phyloP scores from a whole-genome alignment of 2,329 filamentous ascomycete genomes.

The Microcera coccophila region DNA sequence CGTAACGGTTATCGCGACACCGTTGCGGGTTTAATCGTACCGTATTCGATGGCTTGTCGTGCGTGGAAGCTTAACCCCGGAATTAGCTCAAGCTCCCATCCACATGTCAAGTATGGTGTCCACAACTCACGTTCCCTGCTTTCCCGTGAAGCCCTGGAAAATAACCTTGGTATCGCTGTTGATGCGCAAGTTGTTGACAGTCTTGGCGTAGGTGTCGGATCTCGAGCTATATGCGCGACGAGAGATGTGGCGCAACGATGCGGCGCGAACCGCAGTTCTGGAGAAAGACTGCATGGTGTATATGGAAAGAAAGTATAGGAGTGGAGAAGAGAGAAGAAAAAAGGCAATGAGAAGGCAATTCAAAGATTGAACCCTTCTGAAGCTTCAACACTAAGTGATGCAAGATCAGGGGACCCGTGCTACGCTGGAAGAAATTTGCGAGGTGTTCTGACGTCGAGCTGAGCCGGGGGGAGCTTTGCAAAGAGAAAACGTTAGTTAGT shows the following conservation, averaged over 20 bases:
- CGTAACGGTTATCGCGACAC: constrained; percentile 23
- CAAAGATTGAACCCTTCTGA: constrained; percentile 12
- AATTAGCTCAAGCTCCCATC: neutral
- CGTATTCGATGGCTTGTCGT: constrained; percentile 96
- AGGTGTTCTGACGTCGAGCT: neutral
- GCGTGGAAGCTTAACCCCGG: constrained; percentile 76
- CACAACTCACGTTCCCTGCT: constrained; percentile 80
- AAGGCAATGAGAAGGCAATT: constrained; percentile 10
- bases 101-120: neutral
- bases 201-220: constrained; percentile 64
- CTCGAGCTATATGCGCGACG: constrained; percentile 70
- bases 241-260: constrained; percentile 60
- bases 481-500: constrained; percentile 26
- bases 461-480: constrained; percentile 13
- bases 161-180: constrained; percentile 90
- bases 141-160: constrained; percentile 96
- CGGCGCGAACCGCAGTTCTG: constrained; percentile 63
- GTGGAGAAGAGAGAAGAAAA: constrained; percentile 9
- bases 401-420: neutral
- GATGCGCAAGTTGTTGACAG: constrained; percentile 84
- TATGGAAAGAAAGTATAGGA: constrained; percentile 8
- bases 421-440: neutral
- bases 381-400: constrained; percentile 8
- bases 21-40: constrained; percentile 49
- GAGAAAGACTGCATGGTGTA: constrained; percentile 79